Percentiles rank a stretch among this genome's conserved stretches.
Conservation (phyloP, 495 filamentous ascomycete species). For the Aspergillus nanangensis region DNA sequence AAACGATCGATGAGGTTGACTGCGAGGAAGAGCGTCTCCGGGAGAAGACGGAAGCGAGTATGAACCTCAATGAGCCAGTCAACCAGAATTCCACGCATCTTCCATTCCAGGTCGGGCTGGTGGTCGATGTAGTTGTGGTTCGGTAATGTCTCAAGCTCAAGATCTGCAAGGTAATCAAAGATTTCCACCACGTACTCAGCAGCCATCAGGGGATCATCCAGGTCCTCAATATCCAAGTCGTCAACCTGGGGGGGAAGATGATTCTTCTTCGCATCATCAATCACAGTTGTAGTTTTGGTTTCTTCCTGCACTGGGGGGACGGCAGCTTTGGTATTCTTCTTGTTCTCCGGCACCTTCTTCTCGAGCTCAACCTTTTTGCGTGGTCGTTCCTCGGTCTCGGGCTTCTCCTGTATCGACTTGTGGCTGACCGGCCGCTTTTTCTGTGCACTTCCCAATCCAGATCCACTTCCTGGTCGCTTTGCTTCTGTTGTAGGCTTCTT, state of each 20-base stretch:
- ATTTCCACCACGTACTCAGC: constrained; percentile 97
- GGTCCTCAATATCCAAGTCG: constrained; percentile 79
- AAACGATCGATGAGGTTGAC: constrained; percentile 99
- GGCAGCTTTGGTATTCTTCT: constrained; percentile 22
- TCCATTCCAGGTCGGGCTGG: constrained; percentile 94
- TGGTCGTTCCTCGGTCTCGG: constrained; percentile 55
- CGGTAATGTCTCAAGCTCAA: constrained; percentile 78
- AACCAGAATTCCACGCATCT: constrained; percentile 94
- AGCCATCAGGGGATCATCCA: constrained; percentile 93
- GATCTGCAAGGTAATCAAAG: constrained; percentile 88
- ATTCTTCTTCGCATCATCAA: constrained; percentile 39
- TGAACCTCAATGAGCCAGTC: constrained; percentile 99
- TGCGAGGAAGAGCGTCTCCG: constrained; percentile 95
- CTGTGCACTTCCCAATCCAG: constrained; percentile 53
- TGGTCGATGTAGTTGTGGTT: constrained; percentile 93
- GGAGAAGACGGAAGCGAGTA: constrained; percentile 91
- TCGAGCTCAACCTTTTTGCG: constrained; percentile 43
- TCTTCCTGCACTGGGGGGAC: constrained; percentile 7
- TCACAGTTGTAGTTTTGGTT: constrained; percentile 6
- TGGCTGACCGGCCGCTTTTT: constrained; percentile 54
- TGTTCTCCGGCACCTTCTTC: constrained; percentile 8
- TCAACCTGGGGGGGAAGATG: constrained; percentile 33
- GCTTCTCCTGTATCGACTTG: constrained; percentile 51
- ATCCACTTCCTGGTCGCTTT: constrained; percentile 69
- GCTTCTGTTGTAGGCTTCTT: constrained; percentile 54